A percentile compares a stretch with the other conserved stretches of the same genome.
phyloP scores from a whole-genome alignment of 1,284 basidiomycete genomes.

The Ceratobasidium sp. region DNA sequence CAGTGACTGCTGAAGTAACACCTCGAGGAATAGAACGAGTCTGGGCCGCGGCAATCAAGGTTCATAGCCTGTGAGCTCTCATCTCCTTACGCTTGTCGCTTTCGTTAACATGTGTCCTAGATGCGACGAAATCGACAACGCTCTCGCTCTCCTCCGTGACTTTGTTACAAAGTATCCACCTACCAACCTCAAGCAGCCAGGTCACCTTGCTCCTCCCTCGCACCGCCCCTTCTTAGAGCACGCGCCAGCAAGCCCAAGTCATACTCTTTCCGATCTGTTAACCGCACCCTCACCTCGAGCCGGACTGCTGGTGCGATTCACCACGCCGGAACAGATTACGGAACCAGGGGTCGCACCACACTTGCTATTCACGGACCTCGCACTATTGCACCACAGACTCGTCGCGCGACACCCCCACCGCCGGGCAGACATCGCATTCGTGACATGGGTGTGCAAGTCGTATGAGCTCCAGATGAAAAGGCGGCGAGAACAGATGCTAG shows the following conservation, averaged over 20 bases:
- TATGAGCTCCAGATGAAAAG: slow-evolving; percentile 46
- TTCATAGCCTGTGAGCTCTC: slow-evolving; percentile 67
- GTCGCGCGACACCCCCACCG: slow-evolving; percentile 40
- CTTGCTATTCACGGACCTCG: slow-evolving; percentile 48
- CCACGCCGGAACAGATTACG: slow-evolving; percentile 47
- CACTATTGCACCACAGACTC: slow-evolving; percentile 48
- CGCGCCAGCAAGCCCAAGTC: slow-evolving; percentile 1
- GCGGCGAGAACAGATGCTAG: slow-evolving; percentile 26
- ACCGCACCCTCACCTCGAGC: slow-evolving; percentile 40
- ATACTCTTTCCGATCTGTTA: slow-evolving; percentile 35
- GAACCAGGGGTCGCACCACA: slow-evolving; percentile 48
- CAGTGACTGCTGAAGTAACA: slow-evolving; percentile 52
- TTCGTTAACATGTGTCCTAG: slow-evolving; percentile 56
- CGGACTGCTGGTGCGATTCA: slow-evolving; percentile 47
- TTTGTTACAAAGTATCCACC: slow-evolving; percentile 75
- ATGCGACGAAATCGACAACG: slow-evolving; percentile 64
- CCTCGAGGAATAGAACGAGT: slow-evolving; percentile 71
- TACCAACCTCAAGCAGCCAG: slow-evolving; percentile 45
- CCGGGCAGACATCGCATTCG: slow-evolving; percentile 38
- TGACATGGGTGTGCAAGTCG: slow-evolving; percentile 47
- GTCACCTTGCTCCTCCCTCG: slow-evolving; percentile 38
- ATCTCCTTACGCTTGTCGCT: not conserved
- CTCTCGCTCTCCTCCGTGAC: slow-evolving; percentile 64
- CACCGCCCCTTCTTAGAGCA: slow-evolving; percentile 42
- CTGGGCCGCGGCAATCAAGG: slow-evolving; percentile 72